Evolutionary conservation across 2,329 filamentous ascomycete species (phyloP), one percentile per base, ranked within the genome.

Genomic region (Monilinia laxa): DNA sequence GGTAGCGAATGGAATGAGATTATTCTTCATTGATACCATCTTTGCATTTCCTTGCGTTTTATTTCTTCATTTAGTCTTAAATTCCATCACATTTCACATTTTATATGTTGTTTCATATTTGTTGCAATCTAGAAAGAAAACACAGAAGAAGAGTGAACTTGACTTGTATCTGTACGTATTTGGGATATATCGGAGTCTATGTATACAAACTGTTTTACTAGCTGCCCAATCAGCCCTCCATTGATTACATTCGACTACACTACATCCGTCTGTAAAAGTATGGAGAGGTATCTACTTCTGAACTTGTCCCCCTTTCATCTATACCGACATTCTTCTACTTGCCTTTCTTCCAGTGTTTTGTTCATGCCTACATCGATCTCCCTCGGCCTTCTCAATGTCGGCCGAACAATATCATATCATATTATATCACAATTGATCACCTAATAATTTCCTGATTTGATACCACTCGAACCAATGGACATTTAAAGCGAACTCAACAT

Each of bases 291-390:
- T 55, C 9, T 28, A 49, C 66, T 71, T 47, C 71, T 71, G 25
- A 68, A 67, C 55, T 72, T 75, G 4, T 68, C 55, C 10, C 71
- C 70, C 12, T 73, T 73, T 23, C 72, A 66, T 82, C 80, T 79
- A 90, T 89, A 90, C 83, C 76, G 93, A 87, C 76, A 96, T 90
- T 93, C 86, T 72, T 35, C 0, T 92, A 88, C 56, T 72, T 89
- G 83, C 95, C 96, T 86, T 92, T 90, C 79, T 97, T 93, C 68
- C 90, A 87, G 54, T n/a, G 5, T 6, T n/a, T 38, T 47, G 97
- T 92, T 82, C 97, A 97, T 71, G 93, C 94, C 67, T 97, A 82
- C 31, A 35, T 35, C 31, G 16, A 97, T 93, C 16, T 97, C 91
- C 78, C 18, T 9, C 47, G 4, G 14, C n/a, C n/a, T 97, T 93